These are phyloP conservation scores for Metschnikowia cerradonensis DNA, from an alignment of 805 yeast species.

Conservation along the genomic window DNA sequence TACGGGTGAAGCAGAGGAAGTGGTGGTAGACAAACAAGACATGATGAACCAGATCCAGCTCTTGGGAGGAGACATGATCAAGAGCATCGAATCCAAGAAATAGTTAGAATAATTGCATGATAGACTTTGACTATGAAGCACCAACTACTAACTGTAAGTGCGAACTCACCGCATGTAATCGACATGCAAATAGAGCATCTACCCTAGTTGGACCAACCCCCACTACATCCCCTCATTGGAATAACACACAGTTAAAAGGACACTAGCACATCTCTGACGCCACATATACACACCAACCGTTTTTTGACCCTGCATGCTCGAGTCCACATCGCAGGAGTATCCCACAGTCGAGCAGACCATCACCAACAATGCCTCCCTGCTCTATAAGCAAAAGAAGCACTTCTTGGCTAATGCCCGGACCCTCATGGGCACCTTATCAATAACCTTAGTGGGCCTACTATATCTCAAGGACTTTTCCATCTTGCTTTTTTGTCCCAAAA, in stretches of 20 bases:
- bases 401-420: slow-evolving; percentile 35
- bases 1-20: slow-evolving; percentile 45
- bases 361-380: slow-evolving; percentile 36
- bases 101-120: slow-evolving; percentile 7
- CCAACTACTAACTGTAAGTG: not conserved
- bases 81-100: slow-evolving; percentile 34
- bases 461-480: slow-evolving; percentile 43
- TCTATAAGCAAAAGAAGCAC: slow-evolving; percentile 41
- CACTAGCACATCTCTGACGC: not conserved
- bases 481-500: slow-evolving; percentile 25
- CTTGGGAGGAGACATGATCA: slow-evolving; percentile 62
- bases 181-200: not conserved
- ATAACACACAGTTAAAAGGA: not conserved
- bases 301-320: not conserved
- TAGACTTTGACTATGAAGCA: not conserved
- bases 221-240: not conserved
- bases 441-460: slow-evolving; percentile 30
- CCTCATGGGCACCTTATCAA: slow-evolving; percentile 33
- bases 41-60: slow-evolving; percentile 66
- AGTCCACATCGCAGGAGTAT: slow-evolving; percentile 8
- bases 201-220: not conserved
- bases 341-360: slow-evolving; percentile 39
- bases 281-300: not conserved
- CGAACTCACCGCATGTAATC: not conserved
- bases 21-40: slow-evolving; percentile 65